Conservation (phyloP, 495 filamentous ascomycete species). For the Aspergillus baeticus region DNA sequence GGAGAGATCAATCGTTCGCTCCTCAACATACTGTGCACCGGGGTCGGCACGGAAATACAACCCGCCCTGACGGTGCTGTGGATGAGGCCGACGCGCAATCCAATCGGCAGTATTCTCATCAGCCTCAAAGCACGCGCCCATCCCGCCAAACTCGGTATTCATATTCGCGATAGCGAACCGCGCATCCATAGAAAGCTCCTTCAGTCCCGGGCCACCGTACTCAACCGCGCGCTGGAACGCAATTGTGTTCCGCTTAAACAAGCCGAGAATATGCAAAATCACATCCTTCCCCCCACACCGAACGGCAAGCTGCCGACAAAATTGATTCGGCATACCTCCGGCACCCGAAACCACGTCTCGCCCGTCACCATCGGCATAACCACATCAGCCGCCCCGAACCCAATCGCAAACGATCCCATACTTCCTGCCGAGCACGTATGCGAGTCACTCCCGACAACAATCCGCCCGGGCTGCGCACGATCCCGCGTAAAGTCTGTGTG, state of each 20-base stretch:
- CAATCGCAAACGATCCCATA: constrained; percentile 40
- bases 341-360: constrained; percentile 47
- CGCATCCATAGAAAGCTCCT: constrained; percentile 38
- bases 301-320: constrained; percentile 31
- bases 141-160: constrained; percentile 47
- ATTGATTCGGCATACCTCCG: constrained; percentile 37
- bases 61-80: constrained; percentile 28
- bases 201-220: constrained; percentile 37
- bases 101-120: constrained; percentile 35
- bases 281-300: constrained; percentile 49
- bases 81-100: constrained; percentile 27
- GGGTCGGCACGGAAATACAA: constrained; percentile 39
- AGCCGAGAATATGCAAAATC: constrained; percentile 43
- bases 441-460: constrained; percentile 46
- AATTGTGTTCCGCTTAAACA: constrained; percentile 46
- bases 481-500: constrained; percentile 49
- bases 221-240: constrained; percentile 46
- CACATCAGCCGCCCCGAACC: constrained; percentile 46
- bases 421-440: constrained; percentile 47
- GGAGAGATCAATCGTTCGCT: constrained; percentile 34
- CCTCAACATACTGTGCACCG: constrained; percentile 38
- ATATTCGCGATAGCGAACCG: constrained; percentile 51
- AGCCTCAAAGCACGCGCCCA: constrained; percentile 42
- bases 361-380: constrained; percentile 44
- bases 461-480: constrained; percentile 43